phyloP scores from a whole-genome alignment of 148 eudicot genomes.

The Diospyros kaki region DNA sequence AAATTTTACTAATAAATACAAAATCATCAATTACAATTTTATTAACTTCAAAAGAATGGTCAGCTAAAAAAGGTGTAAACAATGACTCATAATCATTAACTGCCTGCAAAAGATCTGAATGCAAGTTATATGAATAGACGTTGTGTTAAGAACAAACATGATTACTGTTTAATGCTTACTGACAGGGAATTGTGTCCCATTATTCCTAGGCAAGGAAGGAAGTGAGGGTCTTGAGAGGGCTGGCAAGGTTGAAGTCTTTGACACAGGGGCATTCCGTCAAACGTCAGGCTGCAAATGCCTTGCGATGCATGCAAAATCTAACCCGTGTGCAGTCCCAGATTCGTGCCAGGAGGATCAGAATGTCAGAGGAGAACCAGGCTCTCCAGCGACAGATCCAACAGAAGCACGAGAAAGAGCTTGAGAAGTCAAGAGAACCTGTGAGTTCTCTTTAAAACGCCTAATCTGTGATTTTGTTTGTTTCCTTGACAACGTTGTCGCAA shows the following conservation, averaged over 20 bases:
- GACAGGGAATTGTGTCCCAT: not conserved
- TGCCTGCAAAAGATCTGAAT: not conserved
- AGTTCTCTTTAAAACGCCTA: constrained; percentile 18
- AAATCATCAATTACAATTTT: not conserved
- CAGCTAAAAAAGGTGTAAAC: not conserved
- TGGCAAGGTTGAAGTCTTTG: constrained; percentile 77
- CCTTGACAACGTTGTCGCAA: no score
- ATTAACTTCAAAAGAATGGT: not conserved
- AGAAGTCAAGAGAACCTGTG: constrained; percentile 48
- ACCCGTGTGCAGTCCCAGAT: constrained; percentile 82
- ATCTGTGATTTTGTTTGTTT: not conserved
- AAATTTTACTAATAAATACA: not conserved
- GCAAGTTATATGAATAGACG: not conserved
- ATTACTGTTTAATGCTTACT: not conserved
- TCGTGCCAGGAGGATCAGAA: constrained; percentile 61
- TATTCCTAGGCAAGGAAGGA: constrained; percentile 76
- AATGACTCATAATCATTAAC: not conserved
- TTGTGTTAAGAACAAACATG: not conserved
- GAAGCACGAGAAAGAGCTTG: constrained; percentile 72
- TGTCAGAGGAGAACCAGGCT: constrained; percentile 76
- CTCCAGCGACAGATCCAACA: constrained; percentile 77
- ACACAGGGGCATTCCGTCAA: constrained; percentile 83
- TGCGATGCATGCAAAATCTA: constrained; percentile 83
- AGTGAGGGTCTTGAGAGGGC: constrained; percentile 75
- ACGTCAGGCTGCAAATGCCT: constrained; percentile 70